phyloP scores from a whole-genome alignment of 331 rosid genomes.

The Pyracantha coccinea region DNA sequence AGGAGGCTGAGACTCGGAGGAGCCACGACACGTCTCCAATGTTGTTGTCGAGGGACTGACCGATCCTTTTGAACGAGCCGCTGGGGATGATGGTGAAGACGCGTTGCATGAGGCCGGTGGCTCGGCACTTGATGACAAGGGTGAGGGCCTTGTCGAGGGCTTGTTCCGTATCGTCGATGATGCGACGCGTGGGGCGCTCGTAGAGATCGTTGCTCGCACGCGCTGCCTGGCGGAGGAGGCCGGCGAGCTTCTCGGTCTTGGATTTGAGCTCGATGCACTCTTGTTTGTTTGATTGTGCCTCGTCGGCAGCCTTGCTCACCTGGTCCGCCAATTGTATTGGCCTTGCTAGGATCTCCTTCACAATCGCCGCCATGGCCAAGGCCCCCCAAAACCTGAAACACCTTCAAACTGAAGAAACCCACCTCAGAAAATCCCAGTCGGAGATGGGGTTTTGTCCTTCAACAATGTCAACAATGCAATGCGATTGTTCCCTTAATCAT shows the following conservation, averaged over 20 bases:
- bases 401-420: neutral
- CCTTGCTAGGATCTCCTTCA: conserved; percentile 74
- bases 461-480: neutral
- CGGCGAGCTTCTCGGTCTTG: conserved; percentile 58
- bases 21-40: conserved; percentile 73
- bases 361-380: conserved; percentile 53
- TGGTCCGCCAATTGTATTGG: conserved; percentile 79
- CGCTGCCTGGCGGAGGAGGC: conserved; percentile 60
- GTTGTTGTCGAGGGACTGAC: conserved; percentile 53
- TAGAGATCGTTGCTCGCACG: conserved; percentile 60
- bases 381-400: neutral
- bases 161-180: conserved; percentile 68
- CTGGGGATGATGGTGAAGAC: conserved; percentile 65
- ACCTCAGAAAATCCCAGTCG: neutral
- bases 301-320: conserved; percentile 45
- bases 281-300: conserved; percentile 33
- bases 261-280: conserved; percentile 57
- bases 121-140: conserved; percentile 53
- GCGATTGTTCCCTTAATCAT: neutral
- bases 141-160: conserved; percentile 56
- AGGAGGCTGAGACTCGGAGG: conserved; percentile 51
- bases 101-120: conserved; percentile 39
- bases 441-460: neutral
- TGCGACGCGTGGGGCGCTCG: conserved; percentile 68
- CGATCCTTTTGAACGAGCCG: conserved; percentile 43